Percentiles rank a stretch among this genome's conserved stretches.
These are phyloP conservation scores for Papiliotrema fonsecae DNA, from an alignment of 1,284 basidiomycete species.

Conservation along the genomic window DNA sequence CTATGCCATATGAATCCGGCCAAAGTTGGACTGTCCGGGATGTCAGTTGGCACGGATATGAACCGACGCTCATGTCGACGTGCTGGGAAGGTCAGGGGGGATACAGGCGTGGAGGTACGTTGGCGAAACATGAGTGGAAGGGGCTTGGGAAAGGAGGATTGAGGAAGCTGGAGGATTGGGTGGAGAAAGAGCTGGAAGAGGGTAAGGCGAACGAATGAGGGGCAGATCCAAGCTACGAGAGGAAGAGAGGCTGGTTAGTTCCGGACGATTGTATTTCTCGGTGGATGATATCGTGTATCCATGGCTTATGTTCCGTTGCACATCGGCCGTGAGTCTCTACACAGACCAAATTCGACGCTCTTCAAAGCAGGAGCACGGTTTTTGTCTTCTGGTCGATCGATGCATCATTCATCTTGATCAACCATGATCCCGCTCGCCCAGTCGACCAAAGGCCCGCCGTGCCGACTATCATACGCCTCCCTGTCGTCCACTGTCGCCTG, in stretches of 20 bases:
- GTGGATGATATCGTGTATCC: too few species aligned
- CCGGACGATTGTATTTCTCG: too few species aligned
- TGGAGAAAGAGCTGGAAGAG: slow-evolving; percentile 55
- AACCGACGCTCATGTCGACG: slow-evolving; percentile 86
- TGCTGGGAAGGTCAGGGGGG: slow-evolving; percentile 66
- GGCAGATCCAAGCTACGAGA: too few species aligned
- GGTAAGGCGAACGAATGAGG: too few species aligned
- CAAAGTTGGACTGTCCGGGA: slow-evolving; percentile 61
- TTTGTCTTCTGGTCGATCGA: too few species aligned
- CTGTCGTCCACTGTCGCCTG: slow-evolving; percentile 2
- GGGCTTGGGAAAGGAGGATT: slow-evolving; percentile 66
- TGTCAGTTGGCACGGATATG: slow-evolving; percentile 56
- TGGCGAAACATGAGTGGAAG: slow-evolving; percentile 93
- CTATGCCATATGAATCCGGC: slow-evolving; percentile 3
- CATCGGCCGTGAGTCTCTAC: too few species aligned
- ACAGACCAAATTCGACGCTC: too few species aligned
- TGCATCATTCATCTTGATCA: too few species aligned
- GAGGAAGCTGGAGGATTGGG: slow-evolving; percentile 65
- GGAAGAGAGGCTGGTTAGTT: too few species aligned
- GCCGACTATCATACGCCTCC: background rate
- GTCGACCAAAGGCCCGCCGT: background rate
- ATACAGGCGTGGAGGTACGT: slow-evolving; percentile 58
- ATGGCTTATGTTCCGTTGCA: too few species aligned
- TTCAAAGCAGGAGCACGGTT: too few species aligned
- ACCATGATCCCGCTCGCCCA: background rate